A percentile compares a stretch with the other conserved stretches of the same genome.
Conservation (phyloP, 2,329 filamentous ascomycete genomes). For the Sporothrix inflata region DNA sequence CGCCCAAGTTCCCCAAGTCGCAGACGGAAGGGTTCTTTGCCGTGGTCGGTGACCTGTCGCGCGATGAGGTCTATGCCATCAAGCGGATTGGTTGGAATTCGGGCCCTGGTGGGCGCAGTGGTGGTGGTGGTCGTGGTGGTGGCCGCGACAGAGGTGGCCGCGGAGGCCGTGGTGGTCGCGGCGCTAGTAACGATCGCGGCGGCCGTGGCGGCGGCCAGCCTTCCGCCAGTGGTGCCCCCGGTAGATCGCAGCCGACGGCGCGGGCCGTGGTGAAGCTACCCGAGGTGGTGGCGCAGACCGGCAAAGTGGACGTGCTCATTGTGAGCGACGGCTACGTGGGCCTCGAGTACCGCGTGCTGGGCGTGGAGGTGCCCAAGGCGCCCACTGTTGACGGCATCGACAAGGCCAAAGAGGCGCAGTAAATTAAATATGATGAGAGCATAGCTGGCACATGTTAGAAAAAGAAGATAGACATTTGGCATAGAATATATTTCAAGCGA, state of each 20-base stretch:
- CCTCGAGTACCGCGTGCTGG: conserved; percentile 59
- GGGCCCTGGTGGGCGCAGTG: conserved; percentile 30
- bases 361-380: conserved; percentile 56
- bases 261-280: conserved; percentile 65
- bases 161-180: neutral
- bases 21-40: conserved; percentile 95
- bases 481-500: conserved; percentile 4
- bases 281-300: conserved; percentile 50
- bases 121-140: neutral
- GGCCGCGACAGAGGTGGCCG: neutral
- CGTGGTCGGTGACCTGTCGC: conserved; percentile 67
- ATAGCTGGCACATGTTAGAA: conserved; percentile 9
- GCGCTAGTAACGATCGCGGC: neutral
- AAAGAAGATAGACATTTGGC: neutral
- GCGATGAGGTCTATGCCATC: conserved; percentile 79
- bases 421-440: neutral
- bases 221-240: neutral
- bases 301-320: conserved; percentile 73
- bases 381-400: conserved; percentile 54
- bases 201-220: neutral
- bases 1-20: conserved; percentile 88
- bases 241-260: conserved; percentile 51
- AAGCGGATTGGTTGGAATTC: conserved; percentile 79
- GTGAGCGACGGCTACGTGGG: conserved; percentile 88
- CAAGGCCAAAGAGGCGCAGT: conserved; percentile 35